Percentiles rank a stretch among this genome's conserved stretches.
Conservation (phyloP, 1,284 basidiomycete genomes). For the Paramarasmius palmivorus region DNA sequence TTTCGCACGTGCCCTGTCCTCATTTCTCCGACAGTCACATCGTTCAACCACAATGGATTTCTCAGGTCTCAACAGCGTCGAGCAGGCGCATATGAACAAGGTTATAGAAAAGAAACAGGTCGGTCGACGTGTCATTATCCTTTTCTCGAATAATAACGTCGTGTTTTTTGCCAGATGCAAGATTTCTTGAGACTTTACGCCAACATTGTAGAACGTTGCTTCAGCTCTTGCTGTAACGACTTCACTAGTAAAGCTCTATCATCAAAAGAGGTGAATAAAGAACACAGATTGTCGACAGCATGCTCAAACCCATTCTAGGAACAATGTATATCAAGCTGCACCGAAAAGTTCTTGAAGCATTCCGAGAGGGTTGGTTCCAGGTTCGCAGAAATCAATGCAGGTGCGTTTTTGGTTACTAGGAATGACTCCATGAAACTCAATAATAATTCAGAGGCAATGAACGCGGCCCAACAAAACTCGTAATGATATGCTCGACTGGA, state of each 20-base stretch:
- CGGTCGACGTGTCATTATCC: conserved; percentile 21
- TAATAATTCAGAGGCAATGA: conserved; percentile 31
- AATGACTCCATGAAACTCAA: neutral
- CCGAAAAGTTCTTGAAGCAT: conserved; percentile 97
- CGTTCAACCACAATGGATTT: conserved; percentile 62
- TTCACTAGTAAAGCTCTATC: conserved; percentile 95
- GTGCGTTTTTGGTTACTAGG: conserved; percentile 43
- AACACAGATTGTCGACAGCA: neutral
- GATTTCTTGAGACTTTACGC: conserved; percentile 97
- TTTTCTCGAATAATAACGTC: neutral
- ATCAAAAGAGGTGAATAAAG: conserved; percentile 80
- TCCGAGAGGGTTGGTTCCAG: conserved; percentile 92
- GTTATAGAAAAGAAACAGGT: conserved; percentile 95
- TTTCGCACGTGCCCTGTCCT: conserved; percentile 7
- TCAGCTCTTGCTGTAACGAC: conserved; percentile 93
- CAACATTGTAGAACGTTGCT: conserved; percentile 95
- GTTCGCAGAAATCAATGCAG: conserved; percentile 89
- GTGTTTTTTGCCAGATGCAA: conserved; percentile 75
- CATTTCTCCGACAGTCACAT: conserved; percentile 13
- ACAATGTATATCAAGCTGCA: conserved; percentile 70
- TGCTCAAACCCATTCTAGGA: conserved; percentile 44
- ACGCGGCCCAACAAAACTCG: conserved; percentile 23
- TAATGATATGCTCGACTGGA: neutral
- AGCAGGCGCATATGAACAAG: conserved; percentile 89
- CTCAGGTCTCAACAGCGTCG: conserved; percentile 79